These are phyloP conservation scores for Berberis vulgaris DNA, from an alignment of 164 flowering plant species.

Conservation along the genomic window DNA sequence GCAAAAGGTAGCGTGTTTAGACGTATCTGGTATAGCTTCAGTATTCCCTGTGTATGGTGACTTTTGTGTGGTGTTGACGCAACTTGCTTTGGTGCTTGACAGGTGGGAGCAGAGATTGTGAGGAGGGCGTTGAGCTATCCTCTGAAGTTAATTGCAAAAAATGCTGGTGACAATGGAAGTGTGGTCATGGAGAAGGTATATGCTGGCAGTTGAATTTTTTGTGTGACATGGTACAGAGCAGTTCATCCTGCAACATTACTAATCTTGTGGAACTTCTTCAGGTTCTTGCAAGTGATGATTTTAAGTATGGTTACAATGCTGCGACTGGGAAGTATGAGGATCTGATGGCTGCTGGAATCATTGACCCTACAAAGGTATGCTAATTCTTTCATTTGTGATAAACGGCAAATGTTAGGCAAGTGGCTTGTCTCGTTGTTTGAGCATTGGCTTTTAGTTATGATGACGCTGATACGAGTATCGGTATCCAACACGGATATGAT, in stretches of 20 bases:
- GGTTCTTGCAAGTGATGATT: conserved; percentile 75
- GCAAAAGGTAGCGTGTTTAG: conserved; percentile 50
- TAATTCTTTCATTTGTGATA: background rate
- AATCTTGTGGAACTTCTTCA: conserved; percentile 11
- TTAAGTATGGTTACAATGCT: conserved; percentile 80
- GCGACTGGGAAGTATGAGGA: conserved; percentile 93
- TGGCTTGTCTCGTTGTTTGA: no score
- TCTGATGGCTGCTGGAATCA: conserved; percentile 90
- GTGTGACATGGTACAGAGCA: no score
- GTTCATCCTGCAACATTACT: background rate
- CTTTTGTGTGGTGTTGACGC: background rate
- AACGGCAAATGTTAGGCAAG: no score
- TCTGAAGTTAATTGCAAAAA: conserved; percentile 88
- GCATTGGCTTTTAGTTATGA: no score
- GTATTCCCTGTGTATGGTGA: background rate
- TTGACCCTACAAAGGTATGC: conserved; percentile 91
- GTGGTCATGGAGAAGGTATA: conserved; percentile 93
- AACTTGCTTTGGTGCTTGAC: conserved; percentile 2
- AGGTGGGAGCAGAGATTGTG: conserved; percentile 99
- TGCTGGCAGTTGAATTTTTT: background rate
- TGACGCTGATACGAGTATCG: no score
- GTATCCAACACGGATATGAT: no score
- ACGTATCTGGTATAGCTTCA: background rate
- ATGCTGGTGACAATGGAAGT: conserved; percentile 99
- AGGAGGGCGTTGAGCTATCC: conserved; percentile 91